Base-by-base conservation (phyloP, 2,329 filamentous ascomycete genomes). In the Scortechinia acanthostroma region DNA sequence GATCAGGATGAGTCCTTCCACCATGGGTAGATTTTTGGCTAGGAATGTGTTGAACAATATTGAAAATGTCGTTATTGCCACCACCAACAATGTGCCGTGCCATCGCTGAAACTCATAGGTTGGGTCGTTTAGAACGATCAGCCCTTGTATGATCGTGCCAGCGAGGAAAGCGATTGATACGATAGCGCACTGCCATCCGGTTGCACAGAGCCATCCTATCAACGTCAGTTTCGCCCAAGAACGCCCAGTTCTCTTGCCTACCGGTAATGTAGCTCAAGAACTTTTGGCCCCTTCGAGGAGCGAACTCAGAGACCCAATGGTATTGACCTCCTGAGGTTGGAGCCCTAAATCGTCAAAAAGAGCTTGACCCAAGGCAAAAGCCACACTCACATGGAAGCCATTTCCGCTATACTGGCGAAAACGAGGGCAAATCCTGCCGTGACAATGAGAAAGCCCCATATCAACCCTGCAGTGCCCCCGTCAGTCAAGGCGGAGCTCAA, bases 181-280 rank as follows among this genome's bases (percentile, higher is more conserved):
- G 10, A 54, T 42, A 19, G 50, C 47, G 20, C 53, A 50, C 43
- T 58, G 53, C 56, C 56, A 59, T 20, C 50, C 52, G 6, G 53
- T 47, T 6, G 55, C 50, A 21, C 51, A 54, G 33, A 55, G 50
- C 56, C 56, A 59, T 17, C 50, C 50, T 50, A 14, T 17, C n/a
- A n/a, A n/a, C n/a, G n/a, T n/a, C n/a, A n/a, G n/a, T n/a, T n/a
- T n/a, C n/a, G 13, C 4, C n/a, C n/a, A n/a, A n/a, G n/a, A n/a
- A n/a, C n/a, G n/a, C n/a, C n/a, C n/a, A n/a, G n/a, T n/a, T n/a
- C n/a, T n/a, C n/a, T n/a, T 21, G 28, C 53, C 43, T 45, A 62
- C 66, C 67, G 3, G 66, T 66, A 6, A 64, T 51, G 49, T 71
- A 73, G 44, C 66, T 70, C 1, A 73, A 55, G 19, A 61, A 61